Evolutionary conservation across 768 basidiomycete species (phyloP), one percentile per base, ranked within the genome.

Genomic region (Auricularia sp.): DNA sequence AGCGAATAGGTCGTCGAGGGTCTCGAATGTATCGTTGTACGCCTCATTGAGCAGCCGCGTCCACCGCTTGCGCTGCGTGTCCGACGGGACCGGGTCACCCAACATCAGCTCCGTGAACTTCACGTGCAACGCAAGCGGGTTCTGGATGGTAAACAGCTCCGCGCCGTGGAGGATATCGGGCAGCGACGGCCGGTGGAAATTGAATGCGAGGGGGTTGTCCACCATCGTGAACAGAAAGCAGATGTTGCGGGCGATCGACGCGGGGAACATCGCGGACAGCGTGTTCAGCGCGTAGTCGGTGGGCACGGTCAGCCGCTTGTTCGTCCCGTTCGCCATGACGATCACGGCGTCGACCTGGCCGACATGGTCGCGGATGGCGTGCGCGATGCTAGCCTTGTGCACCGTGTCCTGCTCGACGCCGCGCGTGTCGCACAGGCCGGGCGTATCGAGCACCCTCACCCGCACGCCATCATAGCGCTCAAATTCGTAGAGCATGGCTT

Each of bases 291-390:
- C 69, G 61, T 74, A 73, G 54, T 71, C 70, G 2, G 73, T 73
- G 21, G 64, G 66, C 11, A 70, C 70, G 21, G 63, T 64, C 16
- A 75, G 63, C n/a, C 71, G 72, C 11, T 67, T 51, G 7, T 64
- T 21, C 8, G 73, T 72, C 18, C 73, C 73, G 54, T 74, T 74
- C 7, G 72, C 73, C 21, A 75, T 69, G 61, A 75, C 71, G 65
- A 75, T 63, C 29, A 75, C 72, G 34, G 70, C 73, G 35, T 73
- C 61, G 62, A 74, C 65, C 24, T 64, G 63, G 4, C 37, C 61
- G 64, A 72, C 63, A 24, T 70, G 59, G n/a, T 66, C 63, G 35
- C 61, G 62, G 56, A 75, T 73, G 33, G 67, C 67, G 3, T 67
- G 66, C 6, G 73, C 72, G 65, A 75, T 74, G 37, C 67, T 64